Conservation (phyloP, 2,329 filamentous ascomycete genomes). For the Botryotinia convoluta region DNA sequence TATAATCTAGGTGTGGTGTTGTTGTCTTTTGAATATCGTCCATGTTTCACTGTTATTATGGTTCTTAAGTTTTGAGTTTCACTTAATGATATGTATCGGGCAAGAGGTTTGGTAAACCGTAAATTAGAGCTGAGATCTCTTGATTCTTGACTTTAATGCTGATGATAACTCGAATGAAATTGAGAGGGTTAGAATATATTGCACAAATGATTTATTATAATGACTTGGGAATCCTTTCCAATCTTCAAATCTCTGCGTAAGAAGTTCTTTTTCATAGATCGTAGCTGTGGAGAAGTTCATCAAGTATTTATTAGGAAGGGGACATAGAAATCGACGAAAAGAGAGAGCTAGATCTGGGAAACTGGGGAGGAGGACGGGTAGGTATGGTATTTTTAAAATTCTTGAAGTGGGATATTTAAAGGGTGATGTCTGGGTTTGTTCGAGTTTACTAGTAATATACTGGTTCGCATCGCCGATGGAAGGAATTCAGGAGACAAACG, state of each 20-base stretch:
- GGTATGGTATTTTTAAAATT: not conserved
- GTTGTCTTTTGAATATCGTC: not conserved
- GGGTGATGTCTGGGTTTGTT: not conserved
- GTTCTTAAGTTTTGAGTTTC: not conserved
- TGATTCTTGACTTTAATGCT: no score
- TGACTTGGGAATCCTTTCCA: not conserved
- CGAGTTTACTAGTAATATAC: not conserved
- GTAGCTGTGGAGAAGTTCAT: no score
- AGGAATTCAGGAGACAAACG: not conserved
- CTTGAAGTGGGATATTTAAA: not conserved
- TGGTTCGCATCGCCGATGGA: not conserved
- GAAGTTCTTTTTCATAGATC: not conserved
- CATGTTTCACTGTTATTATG: not conserved
- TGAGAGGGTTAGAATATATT: not conserved
- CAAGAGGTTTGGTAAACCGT: not conserved
- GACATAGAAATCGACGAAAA: not conserved
- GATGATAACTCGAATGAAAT: not conserved
- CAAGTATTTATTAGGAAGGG: not conserved
- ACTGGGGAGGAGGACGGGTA: not conserved
- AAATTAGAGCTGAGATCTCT: no score
- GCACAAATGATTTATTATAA: fast-evolving
- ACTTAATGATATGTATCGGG: not conserved
- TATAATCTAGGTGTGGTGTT: not conserved
- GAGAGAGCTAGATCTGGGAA: not conserved
- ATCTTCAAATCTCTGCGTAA: no score